Evolutionary conservation across 164 flowering plant genomes (phyloP), one percentile per base, ranked within the genome.

Genomic region (Hamamelis virginiana): DNA sequence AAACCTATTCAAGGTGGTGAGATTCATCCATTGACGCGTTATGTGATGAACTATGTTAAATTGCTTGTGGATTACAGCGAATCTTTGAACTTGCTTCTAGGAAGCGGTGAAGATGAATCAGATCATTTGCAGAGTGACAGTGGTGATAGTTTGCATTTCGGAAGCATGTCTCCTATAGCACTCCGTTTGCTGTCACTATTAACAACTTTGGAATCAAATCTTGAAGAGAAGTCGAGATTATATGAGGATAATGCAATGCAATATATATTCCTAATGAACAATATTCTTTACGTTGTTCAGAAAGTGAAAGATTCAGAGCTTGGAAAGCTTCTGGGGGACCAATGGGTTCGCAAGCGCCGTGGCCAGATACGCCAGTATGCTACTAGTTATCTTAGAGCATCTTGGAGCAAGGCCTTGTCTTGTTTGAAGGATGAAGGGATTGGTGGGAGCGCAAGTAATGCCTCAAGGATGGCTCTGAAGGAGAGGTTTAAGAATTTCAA

Each of bases 251-350:
- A 14, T 69, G 95, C 86, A 16, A 71, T 95, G 90, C 94, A 83
- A 41, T 82, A 77, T 48, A 67, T 92, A 55, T 95, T 95, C 76
- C 67, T 88, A 65, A 91, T 95, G 97, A 92, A 92, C 69, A 95
- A 95, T 71, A 80, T 85, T 44, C 90, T 79, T 44, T 95, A 92
- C 77, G 80, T 95, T 18, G 92, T 92, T 59, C 84, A 87, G 68
- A 95, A 88, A 69, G 94, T 95, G 28, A 92, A 86, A 66, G 97
- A 82, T 51, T 91, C 96, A 1, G 97, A 95, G 71, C 90, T 95
- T 27, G 71, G 91, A 12, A 83, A 71, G 46, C 79, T 89, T 41
- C 70, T 92, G 71, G 97, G 98, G 12, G 94, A 91, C 69, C 71
- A 80, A 8, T 92, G 98, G 98, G 77, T 95, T 63, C 86, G 86